Evolutionary conservation across 1,284 basidiomycete species (phyloP), one percentile per base, ranked within the genome.

Genomic region (Malassezia sympodialis): DNA sequence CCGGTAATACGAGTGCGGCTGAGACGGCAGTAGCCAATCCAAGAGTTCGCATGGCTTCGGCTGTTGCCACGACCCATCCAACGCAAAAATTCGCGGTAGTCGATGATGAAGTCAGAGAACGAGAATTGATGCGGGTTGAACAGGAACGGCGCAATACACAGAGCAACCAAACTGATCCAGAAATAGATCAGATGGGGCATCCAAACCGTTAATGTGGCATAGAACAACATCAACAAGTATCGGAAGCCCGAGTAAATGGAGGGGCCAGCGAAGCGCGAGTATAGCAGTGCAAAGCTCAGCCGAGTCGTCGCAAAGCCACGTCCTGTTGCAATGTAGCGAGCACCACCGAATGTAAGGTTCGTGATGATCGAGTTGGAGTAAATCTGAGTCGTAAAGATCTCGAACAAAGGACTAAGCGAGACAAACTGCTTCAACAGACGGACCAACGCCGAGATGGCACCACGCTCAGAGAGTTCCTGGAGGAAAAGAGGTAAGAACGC

Each of bases 81-180:
- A 56, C 72, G 70, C 34, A 74, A 54, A 61, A 74, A 74, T 49
- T 74, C 72, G 49, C 72, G 68, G 60, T 74, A 74, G 62, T 74
- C 72, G 58, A 74, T 74, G 65, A 74, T 61, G 39, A 74, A 74
- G 64, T 74, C 72, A 19, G 70, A 63, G 23, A 67, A 53, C 37
- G 68, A 63, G 64, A 74, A 74, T 57, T 74, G 69, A 61, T 74
- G 72, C 44, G 72, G 72, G 59, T 74, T 74, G 72, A 74, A 74
- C 28, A 74, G 55, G 70, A 73, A 74, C 11, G 72, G 72, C 42
- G 72, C 70, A 24, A 74, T 59, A 63, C 68, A 71, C 45, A 74
- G 65, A 19, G 72, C 67, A 43, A 70, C 57, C 52, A 74, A 66
- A 35, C 66, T 68, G 62, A 73, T 61, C 72, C 72, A 74, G 63